Evolutionary conservation across 2,329 filamentous ascomycete genomes (phyloP).

Genomic region (Xylaria digitata): DNA sequence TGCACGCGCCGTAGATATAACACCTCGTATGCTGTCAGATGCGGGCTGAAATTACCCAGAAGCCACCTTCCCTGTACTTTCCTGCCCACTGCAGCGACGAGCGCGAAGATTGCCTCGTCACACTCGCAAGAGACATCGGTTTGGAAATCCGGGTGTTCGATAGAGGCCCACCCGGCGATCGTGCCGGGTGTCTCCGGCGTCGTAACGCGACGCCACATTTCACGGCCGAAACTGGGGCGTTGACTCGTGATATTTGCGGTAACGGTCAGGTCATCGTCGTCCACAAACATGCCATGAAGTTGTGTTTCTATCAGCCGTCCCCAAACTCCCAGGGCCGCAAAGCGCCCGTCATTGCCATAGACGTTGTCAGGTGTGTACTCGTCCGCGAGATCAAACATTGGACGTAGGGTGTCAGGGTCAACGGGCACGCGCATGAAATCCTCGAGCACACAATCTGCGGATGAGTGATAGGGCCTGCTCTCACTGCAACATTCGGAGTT

Average conservation of each 20-base stretch:
- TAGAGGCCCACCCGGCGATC: slow-evolving; percentile 31
- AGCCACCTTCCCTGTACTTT: slow-evolving; percentile 24
- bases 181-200: slow-evolving; percentile 10
- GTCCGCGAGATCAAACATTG: slow-evolving; percentile 1
- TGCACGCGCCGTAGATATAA: slow-evolving; percentile 23
- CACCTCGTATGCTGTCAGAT: slow-evolving; percentile 26
- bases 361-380: slow-evolving; percentile 12
- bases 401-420: slow-evolving; percentile 1
- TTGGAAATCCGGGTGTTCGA: slow-evolving; percentile 19
- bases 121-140: slow-evolving; percentile 8
- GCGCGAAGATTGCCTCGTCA: slow-evolving; percentile 7
- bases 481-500: background rate
- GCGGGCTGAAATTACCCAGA: slow-evolving; percentile 20
- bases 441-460: slow-evolving; percentile 7
- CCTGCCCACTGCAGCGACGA: slow-evolving; percentile 13
- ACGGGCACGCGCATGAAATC: slow-evolving; percentile 15
- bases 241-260: slow-evolving; percentile 19
- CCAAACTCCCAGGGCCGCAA: slow-evolving; percentile 7
- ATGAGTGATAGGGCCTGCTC: background rate
- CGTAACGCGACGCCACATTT: slow-evolving; percentile 23
- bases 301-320: slow-evolving; percentile 8
- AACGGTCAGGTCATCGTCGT: slow-evolving; percentile 14
- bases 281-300: slow-evolving; percentile 3
- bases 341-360: slow-evolving; percentile 16
- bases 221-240: slow-evolving; percentile 10